Evolutionary conservation across 139 green algal genomes (phyloP).

Genomic region (Pseudopediastrum boryanum): DNA sequence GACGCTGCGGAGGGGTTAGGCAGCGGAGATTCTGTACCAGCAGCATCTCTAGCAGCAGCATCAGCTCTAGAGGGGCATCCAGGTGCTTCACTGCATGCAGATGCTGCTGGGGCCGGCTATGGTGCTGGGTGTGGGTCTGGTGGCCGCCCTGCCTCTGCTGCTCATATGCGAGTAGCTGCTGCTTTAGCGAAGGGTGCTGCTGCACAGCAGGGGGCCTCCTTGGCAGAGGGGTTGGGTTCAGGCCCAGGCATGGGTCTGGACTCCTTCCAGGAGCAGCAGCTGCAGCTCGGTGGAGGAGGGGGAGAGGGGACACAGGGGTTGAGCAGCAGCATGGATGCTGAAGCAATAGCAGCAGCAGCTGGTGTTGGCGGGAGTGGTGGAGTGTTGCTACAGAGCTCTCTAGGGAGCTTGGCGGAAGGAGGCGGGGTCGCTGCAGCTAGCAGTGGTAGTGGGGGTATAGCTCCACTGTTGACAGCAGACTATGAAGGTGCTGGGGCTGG

Average conservation of each 20-base stretch:
- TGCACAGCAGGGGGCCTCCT: background rate
- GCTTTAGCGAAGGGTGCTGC: background rate
- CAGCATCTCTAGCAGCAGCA: background rate
- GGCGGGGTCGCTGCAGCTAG: no score
- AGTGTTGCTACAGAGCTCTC: no score
- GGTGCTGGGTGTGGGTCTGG: background rate
- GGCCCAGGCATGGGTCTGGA: background rate
- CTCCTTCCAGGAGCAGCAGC: background rate
- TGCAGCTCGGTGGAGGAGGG: no score
- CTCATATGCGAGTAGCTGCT: background rate
- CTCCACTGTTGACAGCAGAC: no score
- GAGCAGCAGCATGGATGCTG: background rate
- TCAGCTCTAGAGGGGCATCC: background rate
- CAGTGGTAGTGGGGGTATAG: no score
- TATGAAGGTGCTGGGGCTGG: no score
- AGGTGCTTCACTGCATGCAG: background rate
- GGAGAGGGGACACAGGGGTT: no score
- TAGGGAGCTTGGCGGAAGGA: no score
- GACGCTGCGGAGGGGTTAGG: background rate
- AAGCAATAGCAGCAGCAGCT: background rate
- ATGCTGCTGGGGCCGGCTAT: no score
- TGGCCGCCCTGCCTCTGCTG: background rate
- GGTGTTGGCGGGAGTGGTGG: constrained; percentile 7
- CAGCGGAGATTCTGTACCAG: background rate
- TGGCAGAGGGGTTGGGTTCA: background rate